phyloP scores from a whole-genome alignment of 352 stramenopile genomes.

The Phytophthora fragariaefolia region DNA sequence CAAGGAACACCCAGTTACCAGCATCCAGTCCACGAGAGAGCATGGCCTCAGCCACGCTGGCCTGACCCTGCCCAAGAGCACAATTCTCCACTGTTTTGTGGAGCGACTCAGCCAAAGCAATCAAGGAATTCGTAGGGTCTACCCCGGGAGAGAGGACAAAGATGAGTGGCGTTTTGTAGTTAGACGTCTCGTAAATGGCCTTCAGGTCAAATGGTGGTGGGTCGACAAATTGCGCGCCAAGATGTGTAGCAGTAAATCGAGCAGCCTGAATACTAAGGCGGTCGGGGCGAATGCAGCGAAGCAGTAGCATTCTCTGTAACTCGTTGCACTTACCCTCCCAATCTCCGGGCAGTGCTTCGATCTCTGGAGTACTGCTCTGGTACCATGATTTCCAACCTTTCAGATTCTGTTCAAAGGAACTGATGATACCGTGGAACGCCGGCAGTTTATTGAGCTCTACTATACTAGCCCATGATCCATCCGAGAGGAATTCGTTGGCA shows the following conservation, averaged over 20 bases:
- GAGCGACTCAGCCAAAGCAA: conserved; percentile 82
- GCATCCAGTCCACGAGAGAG: conserved; percentile 84
- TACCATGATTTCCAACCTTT: conserved; percentile 89
- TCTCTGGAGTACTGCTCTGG: conserved; percentile 90
- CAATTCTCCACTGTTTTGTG: conserved; percentile 92
- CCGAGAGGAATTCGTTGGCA: conserved; percentile 87
- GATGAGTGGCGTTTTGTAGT: conserved; percentile 92
- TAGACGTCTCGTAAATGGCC: conserved; percentile 90
- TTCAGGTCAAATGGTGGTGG: conserved; percentile 93
- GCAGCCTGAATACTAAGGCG: conserved; percentile 92
- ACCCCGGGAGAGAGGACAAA: conserved; percentile 96
- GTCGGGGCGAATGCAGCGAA: conserved; percentile 93
- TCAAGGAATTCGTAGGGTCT: conserved; percentile 94
- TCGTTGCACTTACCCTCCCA: conserved; percentile 94
- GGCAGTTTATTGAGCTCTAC: conserved; percentile 93
- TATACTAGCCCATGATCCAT: conserved; percentile 88
- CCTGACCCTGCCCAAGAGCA: conserved; percentile 94
- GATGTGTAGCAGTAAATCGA: conserved; percentile 91
- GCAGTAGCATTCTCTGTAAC: conserved; percentile 93
- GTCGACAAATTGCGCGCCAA: conserved; percentile 93
- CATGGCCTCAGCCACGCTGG: conserved; percentile 90
- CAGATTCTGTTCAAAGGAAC: conserved; percentile 90
- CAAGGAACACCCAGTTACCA: conserved; percentile 95
- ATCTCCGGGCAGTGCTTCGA: conserved; percentile 90
- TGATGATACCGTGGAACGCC: conserved; percentile 88